Conservation (phyloP, 139 green algal genomes). For the Zygnema cylindricum region DNA sequence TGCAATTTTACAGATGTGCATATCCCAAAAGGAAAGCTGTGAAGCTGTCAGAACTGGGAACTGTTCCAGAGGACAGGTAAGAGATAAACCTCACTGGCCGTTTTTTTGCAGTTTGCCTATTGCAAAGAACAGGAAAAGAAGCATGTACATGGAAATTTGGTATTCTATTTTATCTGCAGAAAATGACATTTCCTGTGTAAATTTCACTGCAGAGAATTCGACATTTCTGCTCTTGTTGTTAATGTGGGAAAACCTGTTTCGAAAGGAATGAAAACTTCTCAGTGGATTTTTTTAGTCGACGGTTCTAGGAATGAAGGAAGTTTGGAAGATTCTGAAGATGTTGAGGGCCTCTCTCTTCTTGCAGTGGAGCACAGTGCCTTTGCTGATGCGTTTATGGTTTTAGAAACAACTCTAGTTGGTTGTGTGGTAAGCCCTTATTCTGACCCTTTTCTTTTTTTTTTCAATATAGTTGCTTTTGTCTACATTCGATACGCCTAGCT, state of each 20-base stretch:
- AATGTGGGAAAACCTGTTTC: not conserved
- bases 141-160: too few relatives aligned
- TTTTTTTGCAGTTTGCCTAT: too few relatives aligned
- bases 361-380: slow-evolving; percentile 6
- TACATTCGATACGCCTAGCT: too few relatives aligned
- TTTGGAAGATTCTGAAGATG: not conserved
- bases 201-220: slow-evolving; percentile 20
- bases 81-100: too few relatives aligned
- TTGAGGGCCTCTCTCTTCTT: not conserved
- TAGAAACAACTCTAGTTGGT: not conserved
- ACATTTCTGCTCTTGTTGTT: not conserved
- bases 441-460: not conserved
- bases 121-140: too few relatives aligned
- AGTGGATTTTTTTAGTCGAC: slow-evolving; percentile 9
- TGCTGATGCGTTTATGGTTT: not conserved
- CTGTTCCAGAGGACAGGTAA: not conserved
- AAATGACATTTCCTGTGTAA: too few relatives aligned
- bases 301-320: not conserved
- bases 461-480: not conserved
- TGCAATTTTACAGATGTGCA: not conserved
- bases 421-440: slow-evolving; percentile 15
- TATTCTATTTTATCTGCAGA: too few relatives aligned
- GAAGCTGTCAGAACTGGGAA: not conserved
- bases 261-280: slow-evolving; percentile 3
- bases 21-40: not conserved